A percentile compares a stretch with the other conserved stretches of the same genome.
These are phyloP conservation scores for Saturnispora mendoncae DNA, from an alignment of 805 yeast genomes.

Conservation along the genomic window DNA sequence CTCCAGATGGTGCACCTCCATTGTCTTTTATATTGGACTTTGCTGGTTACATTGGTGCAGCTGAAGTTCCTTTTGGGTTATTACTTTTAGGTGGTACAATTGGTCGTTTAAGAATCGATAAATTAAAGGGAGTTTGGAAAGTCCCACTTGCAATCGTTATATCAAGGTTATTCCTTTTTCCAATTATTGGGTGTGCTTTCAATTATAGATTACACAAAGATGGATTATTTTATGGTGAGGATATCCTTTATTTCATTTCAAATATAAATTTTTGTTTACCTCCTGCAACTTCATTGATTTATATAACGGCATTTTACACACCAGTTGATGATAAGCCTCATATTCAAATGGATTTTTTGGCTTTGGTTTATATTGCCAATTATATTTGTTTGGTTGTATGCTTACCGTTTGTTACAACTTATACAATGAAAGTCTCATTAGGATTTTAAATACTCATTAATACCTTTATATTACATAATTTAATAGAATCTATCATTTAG, in stretches of 20 bases:
- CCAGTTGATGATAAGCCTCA: slow-evolving; percentile 48
- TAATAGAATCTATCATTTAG: slow-evolving; percentile 4
- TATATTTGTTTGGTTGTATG: slow-evolving; percentile 61
- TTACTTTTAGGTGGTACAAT: slow-evolving; percentile 80
- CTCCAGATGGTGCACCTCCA: slow-evolving; percentile 83
- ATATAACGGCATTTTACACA: slow-evolving; percentile 79
- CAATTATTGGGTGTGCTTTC: slow-evolving; percentile 69
- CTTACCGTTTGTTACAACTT: slow-evolving; percentile 67
- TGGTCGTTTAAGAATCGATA: slow-evolving; percentile 55
- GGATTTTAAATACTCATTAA: slow-evolving; percentile 23
- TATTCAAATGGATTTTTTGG: slow-evolving; percentile 77
- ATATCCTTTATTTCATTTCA: slow-evolving; percentile 60
- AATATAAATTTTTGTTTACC: slow-evolving; percentile 75
- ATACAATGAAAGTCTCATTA: slow-evolving; percentile 46
- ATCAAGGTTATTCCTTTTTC: slow-evolving; percentile 57
- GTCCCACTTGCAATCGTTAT: slow-evolving; percentile 50
- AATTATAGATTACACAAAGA: slow-evolving; percentile 49
- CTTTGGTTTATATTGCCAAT: slow-evolving; percentile 65
- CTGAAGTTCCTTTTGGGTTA: slow-evolving; percentile 83
- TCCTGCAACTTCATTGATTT: slow-evolving; percentile 79
- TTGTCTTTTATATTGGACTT: slow-evolving; percentile 79
- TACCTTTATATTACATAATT: neutral
- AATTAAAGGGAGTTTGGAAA: slow-evolving; percentile 60
- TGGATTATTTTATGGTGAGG: slow-evolving; percentile 56
- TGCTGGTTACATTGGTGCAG: slow-evolving; percentile 70